phyloP scores from a whole-genome alignment of 2,329 filamentous ascomycete species.

The Ophiostoma perfectum region DNA sequence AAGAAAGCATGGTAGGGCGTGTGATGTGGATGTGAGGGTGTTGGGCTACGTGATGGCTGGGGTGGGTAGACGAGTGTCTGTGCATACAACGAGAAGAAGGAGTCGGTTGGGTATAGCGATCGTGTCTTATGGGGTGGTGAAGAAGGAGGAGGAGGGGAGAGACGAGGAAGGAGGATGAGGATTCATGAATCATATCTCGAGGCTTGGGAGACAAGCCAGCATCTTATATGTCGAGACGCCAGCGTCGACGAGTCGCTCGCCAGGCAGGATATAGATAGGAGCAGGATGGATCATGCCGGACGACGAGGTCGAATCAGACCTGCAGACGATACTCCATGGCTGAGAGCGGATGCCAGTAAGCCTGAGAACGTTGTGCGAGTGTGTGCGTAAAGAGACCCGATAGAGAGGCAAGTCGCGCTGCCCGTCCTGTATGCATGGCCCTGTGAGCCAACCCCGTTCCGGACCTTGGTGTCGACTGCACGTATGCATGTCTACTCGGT shows the following conservation, averaged over 20 bases:
- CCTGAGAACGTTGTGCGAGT: neutral
- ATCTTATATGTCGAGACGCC: neutral
- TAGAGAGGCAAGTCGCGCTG: no score
- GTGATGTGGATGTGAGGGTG: no score
- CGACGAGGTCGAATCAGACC: neutral
- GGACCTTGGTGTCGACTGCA: neutral
- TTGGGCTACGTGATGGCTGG: no score
- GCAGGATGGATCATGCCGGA: neutral
- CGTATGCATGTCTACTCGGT: neutral
- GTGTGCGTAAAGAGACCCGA: neutral
- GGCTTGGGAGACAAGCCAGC: neutral
- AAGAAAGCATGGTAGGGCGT: neutral
- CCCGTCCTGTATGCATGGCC: neutral
- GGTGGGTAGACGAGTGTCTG: no score
- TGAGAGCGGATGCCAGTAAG: neutral
- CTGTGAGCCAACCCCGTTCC: neutral
- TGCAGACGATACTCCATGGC: conserved; percentile 9
- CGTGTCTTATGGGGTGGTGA: neutral
- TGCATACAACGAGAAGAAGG: neutral
- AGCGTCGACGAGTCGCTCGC: neutral
- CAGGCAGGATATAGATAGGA: neutral
- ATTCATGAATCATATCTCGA: neutral
- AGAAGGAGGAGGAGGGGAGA: neutral
- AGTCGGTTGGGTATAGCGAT: neutral
- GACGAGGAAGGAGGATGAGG: neutral